phyloP scores from a whole-genome alignment of 192 early-diverging fungal species.

The Umbelopsis vinacea region DNA sequence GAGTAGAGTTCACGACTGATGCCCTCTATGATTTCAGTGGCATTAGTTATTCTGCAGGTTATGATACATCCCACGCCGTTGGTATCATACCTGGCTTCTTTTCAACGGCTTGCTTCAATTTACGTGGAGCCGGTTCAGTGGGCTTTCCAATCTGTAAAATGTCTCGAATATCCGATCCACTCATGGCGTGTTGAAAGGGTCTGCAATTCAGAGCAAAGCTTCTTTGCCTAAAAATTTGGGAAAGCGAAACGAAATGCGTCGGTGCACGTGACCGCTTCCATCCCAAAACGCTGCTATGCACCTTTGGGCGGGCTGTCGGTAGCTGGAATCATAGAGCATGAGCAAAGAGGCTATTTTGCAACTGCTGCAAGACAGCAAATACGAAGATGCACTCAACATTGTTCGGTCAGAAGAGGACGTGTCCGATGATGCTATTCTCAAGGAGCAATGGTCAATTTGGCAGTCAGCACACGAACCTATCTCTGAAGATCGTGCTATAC shows the following conservation, averaged over 20 bases:
- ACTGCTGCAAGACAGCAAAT: slow-evolving; percentile 8
- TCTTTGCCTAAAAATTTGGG: too few relatives aligned
- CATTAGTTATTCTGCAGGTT: background rate
- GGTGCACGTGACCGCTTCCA: too few relatives aligned
- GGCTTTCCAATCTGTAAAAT: slow-evolving; percentile 59
- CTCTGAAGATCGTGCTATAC: slow-evolving; percentile 40
- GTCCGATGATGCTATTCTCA: slow-evolving; percentile 27
- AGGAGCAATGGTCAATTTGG: slow-evolving; percentile 58
- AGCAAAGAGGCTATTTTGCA: slow-evolving; percentile 6
- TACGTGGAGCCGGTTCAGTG: slow-evolving; percentile 38
- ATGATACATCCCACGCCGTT: background rate
- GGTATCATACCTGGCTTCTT: slow-evolving; percentile 53
- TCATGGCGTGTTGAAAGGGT: slow-evolving; percentile 34
- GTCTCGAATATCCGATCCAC: slow-evolving; percentile 61
- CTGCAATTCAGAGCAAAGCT: too few relatives aligned
- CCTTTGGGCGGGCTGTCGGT: background rate
- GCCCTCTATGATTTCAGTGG: slow-evolving; percentile 40
- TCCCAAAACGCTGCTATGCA: background rate
- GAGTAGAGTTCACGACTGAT: slow-evolving; percentile 66
- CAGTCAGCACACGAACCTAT: slow-evolving; percentile 32
- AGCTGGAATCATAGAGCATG: background rate
- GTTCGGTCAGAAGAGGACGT: slow-evolving; percentile 10
- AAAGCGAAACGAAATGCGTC: too few relatives aligned
- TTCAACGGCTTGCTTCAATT: slow-evolving; percentile 41
- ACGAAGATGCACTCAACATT: slow-evolving; percentile 4